Evolutionary conservation across 2,329 filamentous ascomycete genomes (phyloP), one percentile per base, ranked within the genome.

Genomic region (Macrophomina tecta): DNA sequence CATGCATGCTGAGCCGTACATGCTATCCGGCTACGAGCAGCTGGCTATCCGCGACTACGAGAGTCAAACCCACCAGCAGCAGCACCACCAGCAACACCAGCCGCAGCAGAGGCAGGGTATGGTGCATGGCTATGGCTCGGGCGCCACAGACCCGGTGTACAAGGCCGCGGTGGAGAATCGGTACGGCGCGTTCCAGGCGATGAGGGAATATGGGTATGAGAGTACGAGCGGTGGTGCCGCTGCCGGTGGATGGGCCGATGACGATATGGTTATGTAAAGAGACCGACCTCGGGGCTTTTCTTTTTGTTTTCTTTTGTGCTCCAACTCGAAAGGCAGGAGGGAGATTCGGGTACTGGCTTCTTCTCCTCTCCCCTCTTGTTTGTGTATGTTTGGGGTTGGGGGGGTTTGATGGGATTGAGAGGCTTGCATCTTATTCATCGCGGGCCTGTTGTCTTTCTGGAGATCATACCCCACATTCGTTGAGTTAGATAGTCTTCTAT

Each of bases 11-110:
- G 92, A 96, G 78, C 93, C 93, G 0, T 97, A 97, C 78, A 96
- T 97, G 86, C 78, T 87, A 56, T 90, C 88, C 6, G 93, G 93
- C 14, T 97, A 97, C 75, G 90, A 92, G 73, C 83, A 87, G 73
- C 80, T 91, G 67, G 87, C 90, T 67, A 83, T 84, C 67, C 83
- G 87, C 64, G 89, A 91, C 73, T 87, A 89, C 69, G 85, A 90
- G 28, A n/a, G 9, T 14, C 38, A 40, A 40, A 9, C 28, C 23
- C 48, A 51, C n/a, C 48, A 51, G 23, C 7, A 30, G 51, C 49
- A 52, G 12, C 46, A 49, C 23, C 51, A 36, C 23, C 51, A 36
- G 18, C 38, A 60, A 36, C 36, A 32, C 18, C 55, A 60, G 28
- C 51, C 49, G 51, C 52, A 34, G 16, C 32, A 36, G 11, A 58